Evolutionary conservation across 352 stramenopile genomes (phyloP), one percentile per base, ranked within the genome.

Genomic region (Pythium dissimile): DNA sequence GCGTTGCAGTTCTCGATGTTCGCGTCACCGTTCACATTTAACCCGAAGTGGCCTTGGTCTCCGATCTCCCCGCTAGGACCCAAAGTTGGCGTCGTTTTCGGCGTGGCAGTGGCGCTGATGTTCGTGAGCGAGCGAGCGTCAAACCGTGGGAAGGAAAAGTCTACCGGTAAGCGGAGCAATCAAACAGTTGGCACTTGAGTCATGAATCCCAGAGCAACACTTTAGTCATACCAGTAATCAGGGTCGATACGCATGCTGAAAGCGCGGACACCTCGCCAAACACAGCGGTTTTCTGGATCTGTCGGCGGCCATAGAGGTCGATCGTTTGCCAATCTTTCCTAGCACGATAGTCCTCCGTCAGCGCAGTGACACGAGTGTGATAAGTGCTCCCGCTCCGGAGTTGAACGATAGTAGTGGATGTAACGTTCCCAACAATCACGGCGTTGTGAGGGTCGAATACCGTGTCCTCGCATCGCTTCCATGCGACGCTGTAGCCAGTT

Each of bases 1-100:
- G 72, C 70, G 54, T 98, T 98, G 70, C 90, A 97, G 53, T 97
- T 97, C 52, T 96, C 69, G 28, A 97, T 72, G 42, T 97, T 82
- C 0, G 91, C 71, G 49, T 93, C 74, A 6, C 91, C 92, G 34
- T 97, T 91, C 10, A 98, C 67, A 45, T 86, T 76, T 24, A 98
- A 62, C 1, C 92, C 94, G 44, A 96, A 96, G 49, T 96, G 80
- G 10, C 91, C 90, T 69, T 98, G 89, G 28, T 94, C 87, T 8
- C 86, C 87, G 28, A 88, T 70, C 56, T 96, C 81, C 4, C 89
- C 88, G 0, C 75, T 86, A 0, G 89, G 91, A 12, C 91, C 94
- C 30, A 92, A 51, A 10, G 79, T 97, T 9, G 77, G 65, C 13
- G 37, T 24, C 7, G 77, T 83, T 15, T 64, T 44, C 2, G 72